Conservation (phyloP, 371 early-diverging fungal species). For the Umbelopsis sp. region DNA sequence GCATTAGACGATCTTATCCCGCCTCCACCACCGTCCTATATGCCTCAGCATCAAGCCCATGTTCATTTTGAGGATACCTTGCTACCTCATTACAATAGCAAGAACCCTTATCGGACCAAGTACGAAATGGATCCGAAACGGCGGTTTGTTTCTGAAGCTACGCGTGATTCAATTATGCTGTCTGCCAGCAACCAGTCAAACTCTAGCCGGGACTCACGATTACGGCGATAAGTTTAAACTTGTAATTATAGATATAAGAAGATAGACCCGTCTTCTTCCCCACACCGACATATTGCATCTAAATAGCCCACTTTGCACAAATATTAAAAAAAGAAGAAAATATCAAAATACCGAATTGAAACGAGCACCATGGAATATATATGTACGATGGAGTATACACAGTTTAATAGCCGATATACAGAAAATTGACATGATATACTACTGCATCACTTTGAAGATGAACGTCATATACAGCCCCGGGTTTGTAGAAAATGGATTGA, state of each 20-base stretch:
- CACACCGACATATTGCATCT: too few relatives aligned
- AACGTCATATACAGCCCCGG: too few relatives aligned
- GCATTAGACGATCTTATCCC: background rate
- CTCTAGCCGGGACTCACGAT: background rate
- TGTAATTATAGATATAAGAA: background rate
- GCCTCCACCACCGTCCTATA: background rate
- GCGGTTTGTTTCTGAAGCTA: background rate
- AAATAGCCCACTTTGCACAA: background rate
- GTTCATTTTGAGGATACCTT: background rate
- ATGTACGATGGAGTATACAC: too few relatives aligned
- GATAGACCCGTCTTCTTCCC: background rate
- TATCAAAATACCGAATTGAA: too few relatives aligned
- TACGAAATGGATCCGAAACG: background rate
- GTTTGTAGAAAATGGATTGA: too few relatives aligned
- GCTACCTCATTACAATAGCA: background rate
- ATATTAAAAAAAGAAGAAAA: background rate
- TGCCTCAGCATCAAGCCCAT: background rate
- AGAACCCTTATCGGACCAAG: constrained; percentile 1
- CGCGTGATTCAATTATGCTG: background rate
- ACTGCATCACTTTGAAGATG: too few relatives aligned
- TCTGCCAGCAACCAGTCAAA: background rate
- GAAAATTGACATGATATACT: too few relatives aligned
- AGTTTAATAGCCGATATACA: too few relatives aligned
- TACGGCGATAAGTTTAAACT: background rate
- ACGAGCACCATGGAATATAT: too few relatives aligned